Evolutionary conservation across 768 basidiomycete genomes (phyloP), one percentile per base, ranked within the genome.

Genomic region (Suillus tomentosus): DNA sequence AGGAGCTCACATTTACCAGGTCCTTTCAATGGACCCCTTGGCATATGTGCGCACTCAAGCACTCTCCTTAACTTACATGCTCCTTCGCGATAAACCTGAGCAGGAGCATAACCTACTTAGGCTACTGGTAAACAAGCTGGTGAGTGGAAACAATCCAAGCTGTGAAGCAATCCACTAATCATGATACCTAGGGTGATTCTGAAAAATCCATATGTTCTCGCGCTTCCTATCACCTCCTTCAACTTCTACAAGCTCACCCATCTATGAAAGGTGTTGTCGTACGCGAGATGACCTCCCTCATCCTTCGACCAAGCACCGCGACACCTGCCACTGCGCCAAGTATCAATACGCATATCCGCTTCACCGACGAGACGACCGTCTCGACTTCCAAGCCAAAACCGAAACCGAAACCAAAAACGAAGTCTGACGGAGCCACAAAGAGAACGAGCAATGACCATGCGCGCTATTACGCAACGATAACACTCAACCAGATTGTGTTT

Each of bases 61-160:
- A 0, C 82, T 97, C 62, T 84, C 83, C 31, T 82, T 96, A 43
- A 86, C 95, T 42, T 87, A 84, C 74, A 89, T 86, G 36, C 86
- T 99, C 5, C 85, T 99, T 13, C 85, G 86, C 39, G 91, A 90
- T 64, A 95, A 95, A 70, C 95, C 96, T 0, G 97, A 99, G 74
- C 97, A 99, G 74, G 97, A 99, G 73, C 95, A 98, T 71, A 99
- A 99, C 79, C 79, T 99, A 37, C 85, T 99, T 6, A 87, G 91
- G 36, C 80, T 99, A 6, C 87, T 98, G 9, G 94, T 95, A 40
- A 96, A 99, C 80, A 99, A 99, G 75, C 85, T 99, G 24, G 94
- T 91, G 66, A 58, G 89, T 76, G 37, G 22, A 27, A 42, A 22
- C 17, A 47, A 19, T 31, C 6, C 5, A 31, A 43, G 34, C 24